A percentile compares a stretch with the other conserved stretches of the same genome.
Evolutionary conservation across 1,284 basidiomycete species (phyloP).

Genomic region (Earliella scabrosa): DNA sequence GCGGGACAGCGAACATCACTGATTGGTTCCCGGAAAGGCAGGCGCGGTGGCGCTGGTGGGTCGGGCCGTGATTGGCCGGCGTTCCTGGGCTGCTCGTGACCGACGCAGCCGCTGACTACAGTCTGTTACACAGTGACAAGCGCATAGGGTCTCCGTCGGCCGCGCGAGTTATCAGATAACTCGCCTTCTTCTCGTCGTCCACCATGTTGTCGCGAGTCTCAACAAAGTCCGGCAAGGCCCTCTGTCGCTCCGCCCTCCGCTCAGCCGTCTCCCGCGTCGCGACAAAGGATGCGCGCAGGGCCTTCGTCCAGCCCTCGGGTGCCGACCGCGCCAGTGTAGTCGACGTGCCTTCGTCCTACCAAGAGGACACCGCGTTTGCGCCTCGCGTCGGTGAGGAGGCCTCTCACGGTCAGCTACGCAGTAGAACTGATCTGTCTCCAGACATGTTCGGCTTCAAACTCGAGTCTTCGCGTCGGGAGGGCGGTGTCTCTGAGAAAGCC

Average conservation of each 20-base stretch:
- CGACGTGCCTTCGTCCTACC: constrained; percentile 74
- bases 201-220: constrained; percentile 62
- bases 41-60: constrained; percentile 16
- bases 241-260: constrained; percentile 37
- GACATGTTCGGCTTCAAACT: constrained; percentile 93
- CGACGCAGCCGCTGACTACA: constrained; percentile 3
- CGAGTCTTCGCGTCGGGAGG: constrained; percentile 69
- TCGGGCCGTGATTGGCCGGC: constrained; percentile 5
- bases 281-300: constrained; percentile 37
- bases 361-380: constrained; percentile 72
- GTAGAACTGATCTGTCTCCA: constrained; percentile 31
- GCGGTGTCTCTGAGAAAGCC: constrained; percentile 62
- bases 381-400: constrained; percentile 63
- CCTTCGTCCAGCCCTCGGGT: constrained; percentile 77
- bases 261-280: constrained; percentile 22
- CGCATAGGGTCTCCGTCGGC: not conserved
- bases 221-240: constrained; percentile 47
- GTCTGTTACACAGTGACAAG: too few relatives aligned
- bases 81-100: constrained; percentile 16
- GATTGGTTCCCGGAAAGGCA: not conserved
- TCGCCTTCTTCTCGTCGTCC: constrained; percentile 28
- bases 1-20: constrained; percentile 24
- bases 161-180: constrained; percentile 40
- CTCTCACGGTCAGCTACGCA: not conserved
- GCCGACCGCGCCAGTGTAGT: constrained; percentile 81